Evolutionary conservation across 805 yeast species (phyloP), one percentile per base, ranked within the genome.

Genomic region (Pichia kluyveri): DNA sequence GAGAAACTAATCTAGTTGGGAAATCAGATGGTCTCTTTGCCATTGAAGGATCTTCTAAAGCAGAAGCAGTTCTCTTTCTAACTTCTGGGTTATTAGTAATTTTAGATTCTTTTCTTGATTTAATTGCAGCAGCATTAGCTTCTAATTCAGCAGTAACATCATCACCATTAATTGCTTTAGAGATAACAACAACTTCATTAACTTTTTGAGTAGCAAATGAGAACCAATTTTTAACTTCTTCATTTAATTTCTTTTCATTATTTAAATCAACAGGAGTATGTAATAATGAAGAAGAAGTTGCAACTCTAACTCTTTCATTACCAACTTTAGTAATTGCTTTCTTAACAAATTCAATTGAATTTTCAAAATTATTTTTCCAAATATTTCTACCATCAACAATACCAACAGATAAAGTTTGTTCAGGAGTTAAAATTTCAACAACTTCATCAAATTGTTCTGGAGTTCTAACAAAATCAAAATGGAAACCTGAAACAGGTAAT

Each of bases 331-430:
- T 82, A 65, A 87, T 77, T 60, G 96, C 97, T 71, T 80, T 77
- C 68, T 83, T 75, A 62, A 88, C 95, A 56, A 84, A 67, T 55
- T 72, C 86, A 66, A 89, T 73, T 59, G 99, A 95, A 73, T 82
- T 81, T 65, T 93, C 69, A 66, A 84, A 87, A 78, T 93, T 85
- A 71, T 95, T 84, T 82, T 93, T 93, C 99, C 99, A 93, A 75
- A 93, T 88, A 83, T 93, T 93, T 82, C 99, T 89, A 75, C 99
- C 99, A 65, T 89, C 95, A 65, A 93, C 90, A 62, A 93, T 80
- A 87, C 99, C 99, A 58, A 85, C 96, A 54, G 98, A 91, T 66
- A 93, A 77, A 55, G 76, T 73, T 77, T 93, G 96, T 57, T 80
- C 72, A 55, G 73, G 78, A 57, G 76, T 67, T 51, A 91, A 72